Evolutionary conservation across 2,329 filamentous ascomycete genomes (phyloP).

Genomic region (Nothophoma quercina): DNA sequence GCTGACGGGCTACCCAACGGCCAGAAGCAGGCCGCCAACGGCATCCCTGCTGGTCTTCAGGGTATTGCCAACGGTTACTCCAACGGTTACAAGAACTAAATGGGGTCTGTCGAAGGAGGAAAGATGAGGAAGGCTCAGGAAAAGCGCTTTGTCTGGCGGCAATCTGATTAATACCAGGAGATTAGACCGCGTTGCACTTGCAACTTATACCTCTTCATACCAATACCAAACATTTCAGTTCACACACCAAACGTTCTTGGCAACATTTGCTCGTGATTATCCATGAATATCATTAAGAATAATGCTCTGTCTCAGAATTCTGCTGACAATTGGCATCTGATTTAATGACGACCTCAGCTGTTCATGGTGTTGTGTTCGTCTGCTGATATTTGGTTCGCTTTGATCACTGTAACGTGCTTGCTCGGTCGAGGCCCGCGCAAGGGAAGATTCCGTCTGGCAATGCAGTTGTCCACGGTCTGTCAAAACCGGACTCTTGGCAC

Average conservation of each 20-base stretch:
- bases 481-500: no score
- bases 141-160: constrained; percentile 13
- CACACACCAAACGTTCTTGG: neutral
- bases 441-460: no score
- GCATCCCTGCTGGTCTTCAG: constrained; percentile 21
- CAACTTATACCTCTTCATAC: constrained; percentile 12
- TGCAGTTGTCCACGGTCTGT: no score
- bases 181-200: constrained; percentile 7
- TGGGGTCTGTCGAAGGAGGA: neutral
- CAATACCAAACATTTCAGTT: constrained; percentile 14
- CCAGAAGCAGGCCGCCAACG: constrained; percentile 29
- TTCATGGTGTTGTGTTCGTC: no score
- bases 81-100: constrained; percentile 43
- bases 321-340: no score
- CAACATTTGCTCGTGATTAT: neutral
- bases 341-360: no score
- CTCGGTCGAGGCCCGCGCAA: no score
- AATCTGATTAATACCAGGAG: neutral
- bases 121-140: constrained; percentile 1
- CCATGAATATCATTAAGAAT: no score
- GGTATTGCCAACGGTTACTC: constrained; percentile 41
- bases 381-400: no score
- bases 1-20: constrained; percentile 26
- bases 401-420: no score
- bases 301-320: no score